Percentiles rank a stretch among this genome's conserved stretches.
Conservation (phyloP, 805 yeast species). For the Teunomyces barrocoloradensis region DNA sequence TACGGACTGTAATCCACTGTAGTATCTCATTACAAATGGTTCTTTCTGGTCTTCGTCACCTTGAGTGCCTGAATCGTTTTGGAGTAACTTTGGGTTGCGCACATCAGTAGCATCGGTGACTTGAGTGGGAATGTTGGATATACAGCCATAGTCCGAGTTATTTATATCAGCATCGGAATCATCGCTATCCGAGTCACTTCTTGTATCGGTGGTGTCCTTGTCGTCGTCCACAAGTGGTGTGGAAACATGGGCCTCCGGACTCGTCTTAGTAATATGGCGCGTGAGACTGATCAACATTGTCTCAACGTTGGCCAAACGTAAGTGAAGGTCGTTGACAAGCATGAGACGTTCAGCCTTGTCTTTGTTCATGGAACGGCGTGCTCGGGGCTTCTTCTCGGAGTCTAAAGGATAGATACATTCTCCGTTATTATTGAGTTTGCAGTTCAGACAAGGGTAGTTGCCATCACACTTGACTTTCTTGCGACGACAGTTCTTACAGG, state of each 20-base stretch:
- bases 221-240: constrained; percentile 7
- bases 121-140: not conserved
- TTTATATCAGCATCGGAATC: not conserved
- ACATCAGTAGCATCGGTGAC: not conserved
- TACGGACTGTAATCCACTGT: constrained; percentile 1
- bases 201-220: constrained; percentile 13
- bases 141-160: not conserved
- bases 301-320: constrained; percentile 15
- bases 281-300: constrained; percentile 15
- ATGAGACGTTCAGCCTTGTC: not conserved
- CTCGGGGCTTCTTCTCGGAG: constrained; percentile 16
- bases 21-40: not conserved
- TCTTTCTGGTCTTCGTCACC: not conserved
- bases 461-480: constrained; percentile 42
- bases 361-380: constrained; percentile 1
- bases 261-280: constrained; percentile 4
- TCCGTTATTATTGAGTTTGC: constrained; percentile 14
- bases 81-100: not conserved
- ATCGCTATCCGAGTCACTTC: constrained; percentile 3
- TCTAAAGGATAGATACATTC: constrained; percentile 17
- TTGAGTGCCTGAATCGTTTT: too few relatives aligned
- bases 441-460: constrained; percentile 20
- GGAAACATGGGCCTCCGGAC: constrained; percentile 5
- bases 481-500: constrained; percentile 47
- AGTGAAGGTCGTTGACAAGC: constrained; percentile 9